Evolutionary conservation across 2,329 filamentous ascomycete genomes (phyloP).

Genomic region (Hymenoscyphus linearis): DNA sequence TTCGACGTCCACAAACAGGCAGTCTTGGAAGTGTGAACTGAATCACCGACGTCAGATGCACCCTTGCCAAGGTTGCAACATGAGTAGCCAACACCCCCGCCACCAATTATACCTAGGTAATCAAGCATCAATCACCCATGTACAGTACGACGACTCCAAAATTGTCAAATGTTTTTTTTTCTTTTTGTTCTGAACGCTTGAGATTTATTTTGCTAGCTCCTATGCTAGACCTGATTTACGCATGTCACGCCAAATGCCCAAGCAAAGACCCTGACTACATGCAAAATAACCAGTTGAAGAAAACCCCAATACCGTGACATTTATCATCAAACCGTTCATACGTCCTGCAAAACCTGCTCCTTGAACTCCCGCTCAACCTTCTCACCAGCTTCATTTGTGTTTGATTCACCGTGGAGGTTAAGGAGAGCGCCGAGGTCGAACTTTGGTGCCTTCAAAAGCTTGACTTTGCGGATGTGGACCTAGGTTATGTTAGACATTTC

Average conservation of each 20-base stretch:
- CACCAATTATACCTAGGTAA: not conserved
- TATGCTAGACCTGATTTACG: conserved; percentile 29
- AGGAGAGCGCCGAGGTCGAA: conserved; percentile 97
- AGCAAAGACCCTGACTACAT: conserved; percentile 32
- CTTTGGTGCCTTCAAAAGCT: conserved; percentile 97
- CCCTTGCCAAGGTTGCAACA: conserved; percentile 15
- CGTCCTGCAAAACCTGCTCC: conserved; percentile 89
- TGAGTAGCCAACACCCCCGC: not conserved
- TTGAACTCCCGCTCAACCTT: conserved; percentile 99
- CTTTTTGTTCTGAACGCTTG: conserved; percentile 26
- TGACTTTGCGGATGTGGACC: conserved; percentile 99
- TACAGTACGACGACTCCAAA: not conserved
- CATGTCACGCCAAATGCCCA: conserved; percentile 33
- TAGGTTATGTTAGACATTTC: conserved; percentile 42
- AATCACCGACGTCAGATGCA: conserved; percentile 17
- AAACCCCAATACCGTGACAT: conserved; percentile 22
- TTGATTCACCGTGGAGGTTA: conserved; percentile 95
- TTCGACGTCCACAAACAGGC: not conserved
- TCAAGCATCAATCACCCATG: conserved; percentile 6
- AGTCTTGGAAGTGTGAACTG: conserved; percentile 3
- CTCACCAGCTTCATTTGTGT: conserved; percentile 91
- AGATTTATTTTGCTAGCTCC: conserved; percentile 30
- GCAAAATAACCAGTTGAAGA: conserved; percentile 31
- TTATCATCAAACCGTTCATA: conserved; percentile 54
- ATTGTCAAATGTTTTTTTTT: conserved; percentile 1